phyloP scores from a whole-genome alignment of 306 rosid species.

The Vigna reflexopilosa region DNA sequence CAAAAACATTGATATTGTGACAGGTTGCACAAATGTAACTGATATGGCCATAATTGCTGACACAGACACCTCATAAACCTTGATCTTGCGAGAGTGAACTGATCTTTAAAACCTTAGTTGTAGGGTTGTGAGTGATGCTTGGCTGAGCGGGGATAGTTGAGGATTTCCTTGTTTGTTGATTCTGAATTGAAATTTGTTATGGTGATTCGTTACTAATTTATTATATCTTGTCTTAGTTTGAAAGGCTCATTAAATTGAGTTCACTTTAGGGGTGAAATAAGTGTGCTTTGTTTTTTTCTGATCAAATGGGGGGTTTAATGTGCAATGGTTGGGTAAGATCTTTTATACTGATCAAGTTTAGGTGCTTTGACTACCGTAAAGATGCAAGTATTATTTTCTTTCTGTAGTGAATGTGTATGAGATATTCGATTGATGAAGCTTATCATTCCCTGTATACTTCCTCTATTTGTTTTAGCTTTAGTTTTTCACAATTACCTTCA shows the following conservation, averaged over 20 bases:
- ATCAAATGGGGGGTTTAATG: background rate
- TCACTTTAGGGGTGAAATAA: background rate
- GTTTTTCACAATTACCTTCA: conserved; percentile 2
- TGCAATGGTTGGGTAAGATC: conserved; percentile 22
- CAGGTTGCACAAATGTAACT: too few relatives aligned
- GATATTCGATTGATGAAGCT: conserved; percentile 17
- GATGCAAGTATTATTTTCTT: conserved; percentile 10
- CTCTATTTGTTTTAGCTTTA: background rate
- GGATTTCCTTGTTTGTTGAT: background rate
- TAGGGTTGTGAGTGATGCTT: background rate
- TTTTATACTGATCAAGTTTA: conserved; percentile 13
- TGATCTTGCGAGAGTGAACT: background rate
- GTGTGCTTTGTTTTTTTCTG: conserved; percentile 10
- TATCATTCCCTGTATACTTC: background rate
- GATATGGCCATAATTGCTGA: background rate
- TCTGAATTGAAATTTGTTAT: conserved; percentile 8
- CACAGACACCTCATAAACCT: too few relatives aligned
- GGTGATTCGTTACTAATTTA: background rate
- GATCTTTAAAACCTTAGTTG: background rate
- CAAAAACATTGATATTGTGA: background rate
- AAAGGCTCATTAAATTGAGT: background rate
- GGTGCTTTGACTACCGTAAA: background rate
- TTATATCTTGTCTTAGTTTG: background rate
- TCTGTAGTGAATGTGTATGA: background rate
- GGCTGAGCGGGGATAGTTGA: conserved; percentile 16